A percentile compares a stretch with the other conserved stretches of the same genome.
These are phyloP conservation scores for Caloboletus firmus DNA, from an alignment of 1,284 basidiomycete species.

Conservation along the genomic window DNA sequence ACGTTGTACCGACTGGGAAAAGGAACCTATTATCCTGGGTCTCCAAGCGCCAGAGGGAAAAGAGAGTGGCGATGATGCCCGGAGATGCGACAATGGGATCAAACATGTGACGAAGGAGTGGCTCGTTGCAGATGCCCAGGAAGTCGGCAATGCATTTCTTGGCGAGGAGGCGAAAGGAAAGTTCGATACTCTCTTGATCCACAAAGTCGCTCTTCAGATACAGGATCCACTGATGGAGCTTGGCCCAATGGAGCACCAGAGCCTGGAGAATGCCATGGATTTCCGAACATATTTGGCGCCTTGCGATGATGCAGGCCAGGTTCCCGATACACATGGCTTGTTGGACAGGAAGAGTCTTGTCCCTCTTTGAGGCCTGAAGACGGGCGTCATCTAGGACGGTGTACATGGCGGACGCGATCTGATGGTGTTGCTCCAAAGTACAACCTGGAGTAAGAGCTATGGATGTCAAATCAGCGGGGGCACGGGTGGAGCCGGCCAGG, in stretches of 20 bases:
- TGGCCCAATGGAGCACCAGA: slow-evolving; percentile 20
- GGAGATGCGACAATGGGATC: slow-evolving; percentile 20
- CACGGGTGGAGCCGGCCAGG: slow-evolving; percentile 20
- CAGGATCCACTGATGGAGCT: slow-evolving; percentile 27
- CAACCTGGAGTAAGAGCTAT: slow-evolving; percentile 26
- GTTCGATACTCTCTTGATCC: slow-evolving; percentile 22
- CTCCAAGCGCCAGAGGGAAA: slow-evolving; percentile 33
- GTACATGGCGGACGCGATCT: slow-evolving; percentile 23
- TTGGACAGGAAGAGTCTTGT: slow-evolving; percentile 17
- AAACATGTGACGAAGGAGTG: slow-evolving; percentile 20
- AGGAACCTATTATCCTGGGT: slow-evolving; percentile 22
- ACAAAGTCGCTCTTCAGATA: slow-evolving; percentile 29
- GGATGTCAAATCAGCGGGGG: slow-evolving; percentile 15
- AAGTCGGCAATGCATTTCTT: slow-evolving; percentile 26
- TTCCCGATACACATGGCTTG: slow-evolving; percentile 23
- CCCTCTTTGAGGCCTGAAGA: slow-evolving; percentile 21
- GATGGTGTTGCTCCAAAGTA: slow-evolving; percentile 20
- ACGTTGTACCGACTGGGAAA: slow-evolving; percentile 3
- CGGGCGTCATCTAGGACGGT: slow-evolving; percentile 19
- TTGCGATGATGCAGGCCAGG: slow-evolving; percentile 20
- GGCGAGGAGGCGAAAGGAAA: slow-evolving; percentile 24
- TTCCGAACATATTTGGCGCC: not conserved
- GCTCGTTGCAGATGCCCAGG: slow-evolving; percentile 22
- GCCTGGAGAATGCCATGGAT: slow-evolving; percentile 1
- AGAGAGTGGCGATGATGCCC: slow-evolving; percentile 24